Evolutionary conservation across 176 grass and related monocot genomes (phyloP), one percentile per base, ranked within the genome.

Genomic region (Oryza officinalis): DNA sequence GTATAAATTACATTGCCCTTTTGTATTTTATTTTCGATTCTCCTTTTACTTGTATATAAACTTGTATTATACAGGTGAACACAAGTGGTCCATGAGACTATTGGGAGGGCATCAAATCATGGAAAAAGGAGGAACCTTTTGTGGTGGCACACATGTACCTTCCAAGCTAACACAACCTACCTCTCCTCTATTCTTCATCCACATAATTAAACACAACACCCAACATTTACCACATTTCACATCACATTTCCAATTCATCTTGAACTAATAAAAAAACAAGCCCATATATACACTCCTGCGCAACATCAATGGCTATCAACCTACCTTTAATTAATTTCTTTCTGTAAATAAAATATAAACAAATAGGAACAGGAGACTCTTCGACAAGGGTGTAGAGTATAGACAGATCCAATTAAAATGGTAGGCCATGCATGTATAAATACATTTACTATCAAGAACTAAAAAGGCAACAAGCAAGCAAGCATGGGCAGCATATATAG

Each of bases 21-120:
- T 77, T 72, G 31, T 32, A 27, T 57, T 74, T 22, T 60, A 10
- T 73, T 27, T 8, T 43, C 41, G 52, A 66, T 18, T 10, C 13
- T 81, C 27, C 38, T 76, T 61, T 57, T 57, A 57, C 33, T 35
- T 59, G 17, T 59, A 18, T 5, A 72, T 49, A 49, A 50, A 27
- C 10, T 49, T 5, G 12, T 5, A 11, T n/a, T 63, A 61, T 64
- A 40, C 9, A 79, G 18, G 10, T 26, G 67, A 71, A 61, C 52
- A 61, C 52, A 57, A 57, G 75, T 88, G 75, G 81, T 84, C 81
- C 75, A 69, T 63, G 70, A 31, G 41, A 28, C 81, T 80, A 88
- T 32, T 46, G 47, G 76, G 27, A 75, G 75, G 61, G 37, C 37
- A 80, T 84, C 35, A 69, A 8, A 75, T 84, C 81, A 80, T 75